Evolutionary conservation across 2,329 filamentous ascomycete genomes (phyloP), one percentile per base, ranked within the genome.

Genomic region (Epichloe hybrida): DNA sequence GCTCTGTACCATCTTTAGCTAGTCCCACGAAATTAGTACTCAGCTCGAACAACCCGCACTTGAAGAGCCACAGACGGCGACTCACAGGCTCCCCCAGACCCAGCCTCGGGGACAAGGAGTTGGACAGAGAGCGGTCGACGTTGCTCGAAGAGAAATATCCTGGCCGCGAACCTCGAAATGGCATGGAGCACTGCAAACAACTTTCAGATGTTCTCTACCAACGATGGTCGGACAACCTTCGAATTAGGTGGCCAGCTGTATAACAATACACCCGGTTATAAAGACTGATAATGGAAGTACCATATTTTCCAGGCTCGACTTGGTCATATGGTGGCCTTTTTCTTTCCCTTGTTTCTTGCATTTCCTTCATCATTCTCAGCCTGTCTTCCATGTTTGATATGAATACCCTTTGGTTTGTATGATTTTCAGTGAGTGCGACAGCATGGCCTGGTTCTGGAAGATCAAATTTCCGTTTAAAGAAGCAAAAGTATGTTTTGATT

Each of bases 131-230:
- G 50, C 76, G 70, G 58, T 63, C 69, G 23, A 65, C 68, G 2
- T 56, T 78, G 1, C 56, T 79, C 9, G 72, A 77, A 57, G 67
- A 72, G 15, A 77, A 73, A 58, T 79, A 76, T 50, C 78, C 77
- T 1, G 77, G 76, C 1, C 72, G 74, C 39, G 70, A 75, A 49
- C 62, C 75, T 2, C 68, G 69, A 45, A 77, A 81, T 1, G 91
- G 89, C 2, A 91, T 96, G 87, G 90, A 96, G 66, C 91, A 96
- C 67, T 86, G 85, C 57, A 88, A 88, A 62, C 81, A 95, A 63
- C 74, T 97, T 38, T 88, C 87, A 1, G 89, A 96, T 64, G 87
- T 95, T 20, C 77, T 98, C 20, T 97, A 96, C 68, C 81, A 83
- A 15, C 80, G 91, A 42, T 98, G 93, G 93, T 81, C 84, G 3